Evolutionary conservation across 2,329 filamentous ascomycete genomes (phyloP).

Genomic region (Aspergillus thermomutatus): DNA sequence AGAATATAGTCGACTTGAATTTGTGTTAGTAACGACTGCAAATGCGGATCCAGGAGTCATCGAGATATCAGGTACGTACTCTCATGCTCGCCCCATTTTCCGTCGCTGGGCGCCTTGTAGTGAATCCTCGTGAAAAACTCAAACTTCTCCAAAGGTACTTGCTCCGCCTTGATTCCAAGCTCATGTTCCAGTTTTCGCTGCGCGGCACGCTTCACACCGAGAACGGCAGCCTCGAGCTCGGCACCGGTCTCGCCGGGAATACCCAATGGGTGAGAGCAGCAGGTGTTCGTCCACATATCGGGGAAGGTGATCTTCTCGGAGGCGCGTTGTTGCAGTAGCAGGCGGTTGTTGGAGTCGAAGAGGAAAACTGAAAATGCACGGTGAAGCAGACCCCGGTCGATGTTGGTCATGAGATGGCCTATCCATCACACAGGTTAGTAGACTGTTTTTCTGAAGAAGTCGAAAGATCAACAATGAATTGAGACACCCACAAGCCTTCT

Average conservation of each 20-base stretch:
- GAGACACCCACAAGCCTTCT: constrained; percentile 79
- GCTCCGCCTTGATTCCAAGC: constrained; percentile 81
- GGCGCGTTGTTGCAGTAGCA: constrained; percentile 93
- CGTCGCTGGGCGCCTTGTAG: constrained; percentile 95
- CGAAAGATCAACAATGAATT: not conserved
- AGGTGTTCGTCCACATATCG: constrained; percentile 99
- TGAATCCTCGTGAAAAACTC: constrained; percentile 94
- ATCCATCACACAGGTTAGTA: constrained; percentile 6
- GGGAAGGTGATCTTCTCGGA: constrained; percentile 98
- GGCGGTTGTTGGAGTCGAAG: constrained; percentile 88
- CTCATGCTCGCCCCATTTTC: constrained; percentile 98
- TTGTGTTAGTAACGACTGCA: constrained; percentile 13
- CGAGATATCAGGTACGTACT: constrained; percentile 56
- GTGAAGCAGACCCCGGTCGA: constrained; percentile 91
- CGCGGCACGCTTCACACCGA: constrained; percentile 86
- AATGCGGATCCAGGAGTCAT: not conserved
- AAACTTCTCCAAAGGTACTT: constrained; percentile 89
- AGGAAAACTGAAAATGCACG: constrained; percentile 97
- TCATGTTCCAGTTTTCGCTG: constrained; percentile 93
- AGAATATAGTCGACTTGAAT: constrained; percentile 89
- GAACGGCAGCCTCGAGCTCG: constrained; percentile 72
- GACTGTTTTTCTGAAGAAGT: not conserved
- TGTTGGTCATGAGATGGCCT: constrained; percentile 99
- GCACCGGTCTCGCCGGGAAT: constrained; percentile 88
- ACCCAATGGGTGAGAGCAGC: constrained; percentile 94